A percentile compares a stretch with the other conserved stretches of the same genome.
These are phyloP conservation scores for Puccinia hordei DNA, from an alignment of 1,284 basidiomycete genomes.

Conservation along the genomic window DNA sequence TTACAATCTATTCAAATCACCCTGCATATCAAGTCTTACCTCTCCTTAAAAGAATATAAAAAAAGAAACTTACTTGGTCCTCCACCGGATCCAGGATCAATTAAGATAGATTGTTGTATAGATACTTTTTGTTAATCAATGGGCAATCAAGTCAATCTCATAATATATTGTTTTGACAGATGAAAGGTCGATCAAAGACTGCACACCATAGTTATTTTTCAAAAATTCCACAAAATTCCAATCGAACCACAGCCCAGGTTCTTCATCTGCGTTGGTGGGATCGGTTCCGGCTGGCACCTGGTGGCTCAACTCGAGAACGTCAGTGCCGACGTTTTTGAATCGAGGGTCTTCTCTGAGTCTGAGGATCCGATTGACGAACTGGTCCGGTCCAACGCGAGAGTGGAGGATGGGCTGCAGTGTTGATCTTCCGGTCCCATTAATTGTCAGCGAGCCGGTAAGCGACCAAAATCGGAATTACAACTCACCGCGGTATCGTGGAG, in stretches of 20 bases:
- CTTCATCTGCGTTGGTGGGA: slow-evolving; percentile 60
- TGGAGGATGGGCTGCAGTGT: slow-evolving; percentile 84
- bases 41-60: background rate
- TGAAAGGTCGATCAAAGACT: background rate
- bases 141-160: slow-evolving; percentile 20
- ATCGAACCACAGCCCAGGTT: slow-evolving; percentile 89
- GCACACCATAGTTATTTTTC: slow-evolving; percentile 92
- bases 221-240: slow-evolving; percentile 99
- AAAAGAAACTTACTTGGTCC: slow-evolving; percentile 24
- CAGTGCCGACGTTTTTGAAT: slow-evolving; percentile 84
- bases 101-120: slow-evolving; percentile 64
- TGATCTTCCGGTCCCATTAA: slow-evolving; percentile 62
- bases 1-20: background rate
- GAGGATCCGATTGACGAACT: slow-evolving; percentile 81
- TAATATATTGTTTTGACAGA: background rate
- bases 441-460: background rate
- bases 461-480: slow-evolving; percentile 44
- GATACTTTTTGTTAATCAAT: slow-evolving; percentile 59
- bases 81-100: slow-evolving; percentile 62
- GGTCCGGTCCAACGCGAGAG: slow-evolving; percentile 78
- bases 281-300: slow-evolving; percentile 52
- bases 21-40: background rate
- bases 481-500: slow-evolving; percentile 75
- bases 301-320: slow-evolving; percentile 61
- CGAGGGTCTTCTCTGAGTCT: slow-evolving; percentile 85